A percentile compares a stretch with the other conserved stretches of the same genome.
Evolutionary conservation across 495 filamentous ascomycete genomes (phyloP).

Genomic region (Cercophora sp.): DNA sequence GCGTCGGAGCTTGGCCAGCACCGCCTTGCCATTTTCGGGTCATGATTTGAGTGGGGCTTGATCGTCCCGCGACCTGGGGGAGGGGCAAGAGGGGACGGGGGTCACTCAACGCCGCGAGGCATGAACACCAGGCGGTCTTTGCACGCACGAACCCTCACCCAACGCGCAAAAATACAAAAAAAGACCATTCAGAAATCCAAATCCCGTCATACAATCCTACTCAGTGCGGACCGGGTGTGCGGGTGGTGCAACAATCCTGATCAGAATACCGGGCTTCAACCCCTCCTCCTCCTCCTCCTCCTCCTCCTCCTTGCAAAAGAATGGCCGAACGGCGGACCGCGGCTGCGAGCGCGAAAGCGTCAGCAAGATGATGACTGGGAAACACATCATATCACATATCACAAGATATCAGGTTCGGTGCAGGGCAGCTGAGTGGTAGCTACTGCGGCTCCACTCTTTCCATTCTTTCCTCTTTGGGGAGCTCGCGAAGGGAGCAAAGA

Average conservation of each 20-base stretch:
- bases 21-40: conserved; percentile 21
- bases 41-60: conserved; percentile 20
- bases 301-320: no score
- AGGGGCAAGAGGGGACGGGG: conserved; percentile 14
- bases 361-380: not conserved
- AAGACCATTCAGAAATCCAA: not conserved
- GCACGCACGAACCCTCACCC: not conserved
- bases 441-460: not conserved
- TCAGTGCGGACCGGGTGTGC: not conserved
- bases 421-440: no score
- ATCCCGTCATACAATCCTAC: not conserved
- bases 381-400: no score
- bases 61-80: conserved; percentile 28
- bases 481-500: not conserved
- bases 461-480: not conserved
- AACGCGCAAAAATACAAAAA: not conserved
- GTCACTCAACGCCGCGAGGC: conserved; percentile 4
- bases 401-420: no score
- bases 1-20: conserved; percentile 7
- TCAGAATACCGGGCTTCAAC: no score
- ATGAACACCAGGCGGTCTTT: conserved; percentile 3
- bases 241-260: not conserved
- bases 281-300: no score
- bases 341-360: not conserved
- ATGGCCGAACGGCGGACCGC: not conserved